Evolutionary conservation across 768 basidiomycete species (phyloP).

Genomic region (Tylopilus rubrobrunneus): DNA sequence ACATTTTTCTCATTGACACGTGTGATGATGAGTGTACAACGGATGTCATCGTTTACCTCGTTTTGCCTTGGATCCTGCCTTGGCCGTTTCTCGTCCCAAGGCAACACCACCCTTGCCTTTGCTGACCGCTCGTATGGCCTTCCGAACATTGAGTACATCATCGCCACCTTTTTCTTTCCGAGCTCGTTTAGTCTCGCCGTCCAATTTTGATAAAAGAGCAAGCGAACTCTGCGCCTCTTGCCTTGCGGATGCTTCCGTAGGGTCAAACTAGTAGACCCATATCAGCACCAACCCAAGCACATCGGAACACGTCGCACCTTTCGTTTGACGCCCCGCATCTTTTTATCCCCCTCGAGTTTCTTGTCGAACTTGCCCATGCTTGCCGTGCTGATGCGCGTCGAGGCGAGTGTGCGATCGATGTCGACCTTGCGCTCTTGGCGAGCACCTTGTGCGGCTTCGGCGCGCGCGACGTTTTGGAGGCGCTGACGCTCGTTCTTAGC

Average conservation of each 20-base stretch:
- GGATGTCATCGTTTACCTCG: conserved; percentile 24
- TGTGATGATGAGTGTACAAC: no score
- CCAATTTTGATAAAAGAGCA: conserved; percentile 73
- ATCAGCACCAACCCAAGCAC: no score
- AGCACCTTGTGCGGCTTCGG: conserved; percentile 35
- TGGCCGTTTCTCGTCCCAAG: conserved; percentile 41
- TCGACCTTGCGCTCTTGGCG: conserved; percentile 60
- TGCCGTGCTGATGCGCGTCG: conserved; percentile 80
- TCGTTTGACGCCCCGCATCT: conserved; percentile 81
- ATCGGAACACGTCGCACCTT: conserved; percentile 52
- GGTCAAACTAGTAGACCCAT: conserved; percentile 62
- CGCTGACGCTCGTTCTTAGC: conserved; percentile 84
- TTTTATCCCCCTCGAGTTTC: conserved; percentile 88
- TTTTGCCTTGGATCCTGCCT: conserved; percentile 20
- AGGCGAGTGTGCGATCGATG: conserved; percentile 72
- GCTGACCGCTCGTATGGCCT: conserved; percentile 77
- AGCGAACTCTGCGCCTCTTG: conserved; percentile 73
- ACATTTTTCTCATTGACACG: background rate
- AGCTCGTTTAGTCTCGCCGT: conserved; percentile 58
- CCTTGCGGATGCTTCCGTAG: conserved; percentile 61
- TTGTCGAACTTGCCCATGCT: conserved; percentile 95
- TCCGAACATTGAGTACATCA: conserved; percentile 79
- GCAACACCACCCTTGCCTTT: conserved; percentile 64
- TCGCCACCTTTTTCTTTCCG: conserved; percentile 41
- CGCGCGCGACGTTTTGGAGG: conserved; percentile 65